phyloP scores from a whole-genome alignment of 129 eudicot species.

The Cynara cardunculus region DNA sequence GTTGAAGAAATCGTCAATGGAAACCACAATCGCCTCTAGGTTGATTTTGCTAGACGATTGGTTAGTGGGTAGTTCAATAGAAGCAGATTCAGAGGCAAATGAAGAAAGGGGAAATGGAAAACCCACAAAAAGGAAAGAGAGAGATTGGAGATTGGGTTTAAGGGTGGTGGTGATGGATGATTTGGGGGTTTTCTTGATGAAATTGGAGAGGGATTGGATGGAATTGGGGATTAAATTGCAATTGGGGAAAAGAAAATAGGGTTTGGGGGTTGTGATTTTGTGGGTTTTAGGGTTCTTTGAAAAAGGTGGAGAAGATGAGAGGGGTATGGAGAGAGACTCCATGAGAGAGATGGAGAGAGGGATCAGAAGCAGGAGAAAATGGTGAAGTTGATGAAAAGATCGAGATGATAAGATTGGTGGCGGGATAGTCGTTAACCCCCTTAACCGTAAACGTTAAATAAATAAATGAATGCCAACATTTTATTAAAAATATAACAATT shows the following conservation, averaged over 20 bases:
- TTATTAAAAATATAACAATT: no score
- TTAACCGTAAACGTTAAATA: not conserved
- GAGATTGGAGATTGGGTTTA: conserved; percentile 19
- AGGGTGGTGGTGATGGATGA: not conserved
- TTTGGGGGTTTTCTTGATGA: conserved; percentile 25
- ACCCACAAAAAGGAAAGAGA: conserved; percentile 28
- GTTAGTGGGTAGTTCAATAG: conserved; percentile 25
- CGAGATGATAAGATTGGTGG: conserved; percentile 29
- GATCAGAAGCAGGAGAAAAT: no score
- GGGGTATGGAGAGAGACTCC: conserved; percentile 61
- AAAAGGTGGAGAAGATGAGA: conserved; percentile 59
- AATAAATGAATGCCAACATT: no score
- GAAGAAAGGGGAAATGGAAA: conserved; percentile 47
- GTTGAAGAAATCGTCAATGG: conserved; percentile 76
- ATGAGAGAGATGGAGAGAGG: conserved; percentile 32
- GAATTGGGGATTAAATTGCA: conserved; percentile 20
- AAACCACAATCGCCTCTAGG: conserved; percentile 59
- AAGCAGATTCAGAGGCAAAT: conserved; percentile 38
- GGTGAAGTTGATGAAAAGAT: not conserved
- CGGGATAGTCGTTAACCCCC: conserved; percentile 13
- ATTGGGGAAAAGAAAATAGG: conserved; percentile 30
- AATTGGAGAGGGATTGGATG: not conserved
- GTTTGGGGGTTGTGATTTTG: conserved; percentile 28
- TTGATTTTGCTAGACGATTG: conserved; percentile 57
- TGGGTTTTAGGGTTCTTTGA: conserved; percentile 36